These are phyloP conservation scores for Cercospora zeae-maydis DNA, from an alignment of 2,329 filamentous ascomycete genomes.

Conservation along the genomic window DNA sequence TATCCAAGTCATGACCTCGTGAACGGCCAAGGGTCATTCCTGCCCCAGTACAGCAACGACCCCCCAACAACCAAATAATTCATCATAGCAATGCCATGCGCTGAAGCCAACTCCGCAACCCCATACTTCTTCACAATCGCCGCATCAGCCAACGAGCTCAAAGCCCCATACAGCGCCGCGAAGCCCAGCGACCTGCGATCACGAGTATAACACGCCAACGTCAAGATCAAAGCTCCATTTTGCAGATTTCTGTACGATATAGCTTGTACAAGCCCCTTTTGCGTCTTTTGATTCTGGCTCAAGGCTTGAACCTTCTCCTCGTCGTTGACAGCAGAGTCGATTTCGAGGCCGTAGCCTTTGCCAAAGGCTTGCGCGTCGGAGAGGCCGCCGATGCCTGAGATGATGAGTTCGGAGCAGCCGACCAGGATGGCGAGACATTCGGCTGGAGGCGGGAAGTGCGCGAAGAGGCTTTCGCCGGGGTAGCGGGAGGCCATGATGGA, in stretches of 20 bases:
- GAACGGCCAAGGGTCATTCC: slow-evolving; percentile 24
- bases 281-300: slow-evolving; percentile 25
- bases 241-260: slow-evolving; percentile 34
- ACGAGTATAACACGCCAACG: slow-evolving; percentile 33
- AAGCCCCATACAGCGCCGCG: slow-evolving; percentile 25
- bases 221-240: slow-evolving; percentile 33
- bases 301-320: slow-evolving; percentile 12
- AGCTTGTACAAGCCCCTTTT: slow-evolving; percentile 30
- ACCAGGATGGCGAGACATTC: slow-evolving; percentile 38
- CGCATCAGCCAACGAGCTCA: slow-evolving; percentile 34
- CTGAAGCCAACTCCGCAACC: slow-evolving; percentile 26
- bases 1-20: background rate
- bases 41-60: slow-evolving; percentile 31
- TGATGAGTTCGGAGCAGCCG: slow-evolving; percentile 33
- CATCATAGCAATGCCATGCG: slow-evolving; percentile 32
- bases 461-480: slow-evolving; percentile 20
- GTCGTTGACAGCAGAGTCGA: slow-evolving; percentile 17
- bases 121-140: slow-evolving; percentile 33
- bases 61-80: slow-evolving; percentile 32
- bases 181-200: slow-evolving; percentile 34
- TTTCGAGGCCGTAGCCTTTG: slow-evolving; percentile 36
- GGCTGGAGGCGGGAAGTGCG: slow-evolving; percentile 35
- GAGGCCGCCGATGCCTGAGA: slow-evolving; percentile 37
- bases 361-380: slow-evolving; percentile 34
- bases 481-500: slow-evolving; percentile 20